phyloP scores from a whole-genome alignment of 2,329 filamentous ascomycete species.

The Ceratocystiopsis brevicomis region DNA sequence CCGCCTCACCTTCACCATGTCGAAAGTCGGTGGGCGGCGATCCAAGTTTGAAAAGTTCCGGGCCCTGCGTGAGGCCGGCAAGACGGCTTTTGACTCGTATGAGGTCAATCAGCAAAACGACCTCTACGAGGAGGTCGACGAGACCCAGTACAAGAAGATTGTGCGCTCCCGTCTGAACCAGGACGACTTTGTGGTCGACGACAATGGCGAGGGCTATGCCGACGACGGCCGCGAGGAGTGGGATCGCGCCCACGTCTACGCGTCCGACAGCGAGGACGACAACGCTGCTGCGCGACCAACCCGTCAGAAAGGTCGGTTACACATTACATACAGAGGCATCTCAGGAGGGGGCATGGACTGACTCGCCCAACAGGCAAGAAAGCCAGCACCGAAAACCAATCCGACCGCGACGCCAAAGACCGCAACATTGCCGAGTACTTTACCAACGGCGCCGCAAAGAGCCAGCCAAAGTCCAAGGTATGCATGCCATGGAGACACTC shows the following conservation, averaged over 20 bases:
- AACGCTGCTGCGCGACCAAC: no score
- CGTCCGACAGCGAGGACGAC: constrained; percentile 61
- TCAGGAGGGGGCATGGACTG: no score
- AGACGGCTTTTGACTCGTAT: constrained; percentile 77
- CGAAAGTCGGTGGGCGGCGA: constrained; percentile 22
- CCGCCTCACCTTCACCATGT: constrained; percentile 13
- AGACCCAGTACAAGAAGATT: constrained; percentile 92
- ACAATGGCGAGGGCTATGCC: constrained; percentile 91
- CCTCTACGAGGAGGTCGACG: constrained; percentile 90
- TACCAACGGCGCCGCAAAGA: constrained; percentile 48
- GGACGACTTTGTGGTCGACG: constrained; percentile 96
- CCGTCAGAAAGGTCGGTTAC: no score
- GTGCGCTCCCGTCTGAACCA: constrained; percentile 75
- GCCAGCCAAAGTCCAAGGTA: constrained; percentile 70
- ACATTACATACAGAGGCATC: no score
- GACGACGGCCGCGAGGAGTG: constrained; percentile 93
- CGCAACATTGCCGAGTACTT: constrained; percentile 92
- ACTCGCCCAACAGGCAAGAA: constrained; percentile 48
- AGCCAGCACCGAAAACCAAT: constrained; percentile 70
- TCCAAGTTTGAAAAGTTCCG: constrained; percentile 57
- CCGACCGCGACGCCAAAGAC: constrained; percentile 71
- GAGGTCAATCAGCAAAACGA: constrained; percentile 67
- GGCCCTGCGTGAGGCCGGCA: constrained; percentile 71
- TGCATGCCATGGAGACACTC: neutral
- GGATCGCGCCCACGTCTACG: constrained; percentile 50